Conservation (phyloP, 1,284 basidiomycete species). For the Irpex lacteus region DNA sequence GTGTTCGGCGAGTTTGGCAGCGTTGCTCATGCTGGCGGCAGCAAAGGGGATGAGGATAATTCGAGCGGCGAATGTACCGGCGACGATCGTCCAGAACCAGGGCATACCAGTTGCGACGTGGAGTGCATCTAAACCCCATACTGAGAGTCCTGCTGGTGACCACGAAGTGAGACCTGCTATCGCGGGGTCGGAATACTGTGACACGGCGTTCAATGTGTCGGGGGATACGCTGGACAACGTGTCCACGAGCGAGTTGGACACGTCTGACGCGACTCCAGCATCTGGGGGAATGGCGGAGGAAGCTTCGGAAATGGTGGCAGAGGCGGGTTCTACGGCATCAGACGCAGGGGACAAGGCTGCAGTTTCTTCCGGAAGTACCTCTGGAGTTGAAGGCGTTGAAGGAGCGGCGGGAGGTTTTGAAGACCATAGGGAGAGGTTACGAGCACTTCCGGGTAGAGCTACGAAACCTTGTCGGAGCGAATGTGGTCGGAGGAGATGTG, state of each 20-base stretch:
- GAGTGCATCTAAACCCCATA: constrained; percentile 64
- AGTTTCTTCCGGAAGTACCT: constrained; percentile 12
- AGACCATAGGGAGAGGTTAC: constrained; percentile 22
- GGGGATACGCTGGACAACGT: constrained; percentile 6
- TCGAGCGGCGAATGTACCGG: constrained; percentile 70
- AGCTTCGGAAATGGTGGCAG: constrained; percentile 11
- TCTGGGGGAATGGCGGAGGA: constrained; percentile 10
- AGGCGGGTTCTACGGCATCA: constrained; percentile 11
- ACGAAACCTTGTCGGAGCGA: neutral
- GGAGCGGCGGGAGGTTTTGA: constrained; percentile 16
- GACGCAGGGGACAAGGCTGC: constrained; percentile 12
- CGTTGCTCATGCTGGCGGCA: constrained; percentile 63
- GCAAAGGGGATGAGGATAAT: constrained; percentile 69
- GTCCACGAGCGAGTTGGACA: neutral
- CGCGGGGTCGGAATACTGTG: constrained; percentile 75
- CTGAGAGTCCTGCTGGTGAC: constrained; percentile 39
- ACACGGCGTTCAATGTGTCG: constrained; percentile 10
- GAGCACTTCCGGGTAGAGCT: constrained; percentile 14
- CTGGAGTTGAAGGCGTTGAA: constrained; percentile 1
- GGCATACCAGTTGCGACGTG: constrained; percentile 76
- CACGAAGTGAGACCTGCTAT: constrained; percentile 72
- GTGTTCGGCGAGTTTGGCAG: constrained; percentile 68
- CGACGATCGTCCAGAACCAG: constrained; percentile 85
- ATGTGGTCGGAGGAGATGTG: constrained; percentile 3
- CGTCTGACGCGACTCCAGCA: constrained; percentile 11